These are phyloP conservation scores for Globisporangium lucens DNA, from an alignment of 352 stramenopile species.

Conservation along the genomic window DNA sequence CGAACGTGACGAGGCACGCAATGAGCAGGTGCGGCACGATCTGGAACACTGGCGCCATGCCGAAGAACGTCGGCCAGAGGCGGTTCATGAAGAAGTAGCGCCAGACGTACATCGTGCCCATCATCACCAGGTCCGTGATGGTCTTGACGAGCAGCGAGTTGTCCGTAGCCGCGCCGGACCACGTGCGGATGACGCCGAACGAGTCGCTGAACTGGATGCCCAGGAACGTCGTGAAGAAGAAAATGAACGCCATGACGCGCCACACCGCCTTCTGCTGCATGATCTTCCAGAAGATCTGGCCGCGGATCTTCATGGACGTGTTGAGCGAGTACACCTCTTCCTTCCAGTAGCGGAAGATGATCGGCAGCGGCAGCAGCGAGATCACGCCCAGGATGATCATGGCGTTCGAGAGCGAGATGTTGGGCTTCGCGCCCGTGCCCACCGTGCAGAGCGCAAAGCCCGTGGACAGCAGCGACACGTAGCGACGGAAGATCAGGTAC, in stretches of 20 bases:
- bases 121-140: constrained; percentile 26
- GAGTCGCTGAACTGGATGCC: constrained; percentile 28
- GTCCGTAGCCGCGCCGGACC: constrained; percentile 18
- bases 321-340: constrained; percentile 35
- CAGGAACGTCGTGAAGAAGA: constrained; percentile 32
- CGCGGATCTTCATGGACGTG: constrained; percentile 29
- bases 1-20: constrained; percentile 17
- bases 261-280: constrained; percentile 48
- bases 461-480: constrained; percentile 18
- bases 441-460: constrained; percentile 20
- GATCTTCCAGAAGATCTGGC: constrained; percentile 43
- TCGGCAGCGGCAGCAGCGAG: constrained; percentile 24
- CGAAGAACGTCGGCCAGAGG: constrained; percentile 30
- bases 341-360: constrained; percentile 33
- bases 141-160: constrained; percentile 30
- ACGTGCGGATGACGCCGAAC: constrained; percentile 1
- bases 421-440: constrained; percentile 10
- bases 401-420: constrained; percentile 24
- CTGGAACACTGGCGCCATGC: constrained; percentile 26
- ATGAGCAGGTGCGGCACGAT: constrained; percentile 28
- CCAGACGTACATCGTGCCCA: constrained; percentile 31
- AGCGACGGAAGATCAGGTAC: constrained; percentile 37
- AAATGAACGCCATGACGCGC: constrained; percentile 35
- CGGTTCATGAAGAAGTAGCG: constrained; percentile 38
- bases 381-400: constrained; percentile 33